phyloP scores from a whole-genome alignment of 805 yeast genomes.

The Saccharomyces mikatae region DNA sequence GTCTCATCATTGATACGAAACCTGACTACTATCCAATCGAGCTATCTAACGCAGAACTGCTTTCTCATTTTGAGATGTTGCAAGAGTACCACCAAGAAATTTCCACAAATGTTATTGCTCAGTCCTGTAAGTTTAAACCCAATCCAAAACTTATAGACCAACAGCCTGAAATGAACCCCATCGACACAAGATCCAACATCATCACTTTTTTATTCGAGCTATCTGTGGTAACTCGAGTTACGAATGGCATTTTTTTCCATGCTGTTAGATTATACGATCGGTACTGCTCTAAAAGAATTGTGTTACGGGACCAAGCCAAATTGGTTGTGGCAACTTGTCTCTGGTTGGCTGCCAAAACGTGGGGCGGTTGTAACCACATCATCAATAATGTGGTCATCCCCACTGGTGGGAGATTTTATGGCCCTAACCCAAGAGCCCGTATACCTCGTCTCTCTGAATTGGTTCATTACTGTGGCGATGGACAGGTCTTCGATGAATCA shows the following conservation, averaged over 20 bases:
- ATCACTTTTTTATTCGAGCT: conserved; percentile 75
- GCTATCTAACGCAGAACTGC: conserved; percentile 42
- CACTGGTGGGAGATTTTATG: conserved; percentile 52
- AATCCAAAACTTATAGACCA: conserved; percentile 60
- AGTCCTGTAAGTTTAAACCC: conserved; percentile 39
- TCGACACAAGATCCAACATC: conserved; percentile 57
- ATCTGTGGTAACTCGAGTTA: conserved; percentile 52
- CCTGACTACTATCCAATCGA: conserved; percentile 45
- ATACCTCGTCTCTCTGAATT: conserved; percentile 69
- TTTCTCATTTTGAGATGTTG: conserved; percentile 38
- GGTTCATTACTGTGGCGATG: conserved; percentile 60
- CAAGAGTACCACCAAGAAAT: conserved; percentile 49
- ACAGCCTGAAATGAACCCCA: conserved; percentile 80
- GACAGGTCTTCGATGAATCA: conserved; percentile 44
- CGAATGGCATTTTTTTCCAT: conserved; percentile 60
- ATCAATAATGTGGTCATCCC: conserved; percentile 42
- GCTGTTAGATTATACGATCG: conserved; percentile 77
- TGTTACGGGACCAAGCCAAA: conserved; percentile 79
- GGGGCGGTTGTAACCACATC: conserved; percentile 66
- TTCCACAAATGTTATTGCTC: conserved; percentile 32
- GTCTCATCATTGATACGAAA: conserved; percentile 34
- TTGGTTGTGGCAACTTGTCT: conserved; percentile 84
- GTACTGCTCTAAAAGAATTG: conserved; percentile 81
- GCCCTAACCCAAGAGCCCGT: conserved; percentile 67
- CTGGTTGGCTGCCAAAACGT: conserved; percentile 87